These are phyloP conservation scores for Laguncularia racemosa DNA, from an alignment of 345 rosid genomes.

Conservation along the genomic window DNA sequence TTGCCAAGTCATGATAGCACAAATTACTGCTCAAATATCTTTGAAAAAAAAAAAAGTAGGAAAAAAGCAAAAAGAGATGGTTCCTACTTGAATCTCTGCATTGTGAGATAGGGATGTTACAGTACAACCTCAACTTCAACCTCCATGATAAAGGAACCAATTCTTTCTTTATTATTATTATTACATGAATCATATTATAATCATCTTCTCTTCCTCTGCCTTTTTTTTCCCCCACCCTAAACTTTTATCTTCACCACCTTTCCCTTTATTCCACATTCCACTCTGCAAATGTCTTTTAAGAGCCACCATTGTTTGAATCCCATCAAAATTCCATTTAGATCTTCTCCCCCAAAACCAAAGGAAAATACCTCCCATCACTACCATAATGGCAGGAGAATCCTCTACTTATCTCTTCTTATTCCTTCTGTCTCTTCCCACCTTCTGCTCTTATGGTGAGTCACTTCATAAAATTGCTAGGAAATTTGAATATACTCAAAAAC, in stretches of 20 bases:
- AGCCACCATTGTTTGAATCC: slow-evolving; percentile 10
- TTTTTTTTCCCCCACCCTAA: slow-evolving; percentile 4
- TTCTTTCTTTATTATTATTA: slow-evolving; percentile 11
- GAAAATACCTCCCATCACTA: slow-evolving; percentile 4
- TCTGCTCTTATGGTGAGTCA: slow-evolving; percentile 31
- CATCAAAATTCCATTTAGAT: slow-evolving; percentile 11
- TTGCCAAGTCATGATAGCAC: too few species aligned
- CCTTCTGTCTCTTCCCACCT: slow-evolving; percentile 30
- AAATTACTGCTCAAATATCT: too few species aligned
- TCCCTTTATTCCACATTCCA: slow-evolving; percentile 14
- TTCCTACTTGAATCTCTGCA: too few species aligned
- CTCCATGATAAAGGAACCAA: slow-evolving; percentile 56
- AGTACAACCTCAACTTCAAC: slow-evolving; percentile 13
- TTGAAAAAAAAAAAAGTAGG: too few species aligned
- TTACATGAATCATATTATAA: background rate
- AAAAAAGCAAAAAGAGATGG: too few species aligned
- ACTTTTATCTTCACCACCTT: slow-evolving; percentile 17
- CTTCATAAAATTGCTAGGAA: background rate
- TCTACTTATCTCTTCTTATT: slow-evolving; percentile 22
- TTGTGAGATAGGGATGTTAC: background rate
- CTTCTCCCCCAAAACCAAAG: slow-evolving; percentile 12
- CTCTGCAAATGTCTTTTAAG: slow-evolving; percentile 19
- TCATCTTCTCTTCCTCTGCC: slow-evolving; percentile 4
- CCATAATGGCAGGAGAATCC: slow-evolving; percentile 37
- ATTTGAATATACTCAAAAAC: background rate